Evolutionary conservation across 331 rosid genomes (phyloP).

Genomic region (Ulmus americana): DNA sequence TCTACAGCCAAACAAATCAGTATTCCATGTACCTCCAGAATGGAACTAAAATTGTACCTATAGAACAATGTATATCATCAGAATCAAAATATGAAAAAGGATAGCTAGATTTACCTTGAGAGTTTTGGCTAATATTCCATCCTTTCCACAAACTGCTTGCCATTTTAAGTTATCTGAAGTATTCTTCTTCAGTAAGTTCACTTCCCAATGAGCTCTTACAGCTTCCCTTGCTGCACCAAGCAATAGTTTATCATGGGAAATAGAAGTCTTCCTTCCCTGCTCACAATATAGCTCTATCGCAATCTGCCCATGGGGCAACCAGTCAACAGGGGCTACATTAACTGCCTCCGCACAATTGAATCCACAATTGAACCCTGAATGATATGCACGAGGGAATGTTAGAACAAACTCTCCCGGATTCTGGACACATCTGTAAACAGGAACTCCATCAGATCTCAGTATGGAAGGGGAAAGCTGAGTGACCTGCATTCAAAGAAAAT

Average conservation of each 20-base stretch:
- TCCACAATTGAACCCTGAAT: conserved; percentile 94
- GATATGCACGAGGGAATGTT: conserved; percentile 98
- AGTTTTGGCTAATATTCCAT: conserved; percentile 66
- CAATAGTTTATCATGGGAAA: conserved; percentile 91
- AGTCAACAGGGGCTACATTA: conserved; percentile 97
- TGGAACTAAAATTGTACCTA: background rate
- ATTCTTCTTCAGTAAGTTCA: conserved; percentile 72
- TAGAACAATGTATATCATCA: background rate
- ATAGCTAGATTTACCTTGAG: conserved; percentile 58
- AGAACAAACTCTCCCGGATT: conserved; percentile 92
- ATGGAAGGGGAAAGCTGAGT: conserved; percentile 97
- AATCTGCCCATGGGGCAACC: conserved; percentile 94
- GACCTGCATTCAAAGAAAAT: conserved; percentile 50
- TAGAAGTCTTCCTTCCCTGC: conserved; percentile 88
- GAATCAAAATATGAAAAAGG: conserved; percentile 15
- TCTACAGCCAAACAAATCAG: background rate
- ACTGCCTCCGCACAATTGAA: conserved; percentile 99
- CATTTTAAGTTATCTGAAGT: conserved; percentile 66
- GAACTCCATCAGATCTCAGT: conserved; percentile 77
- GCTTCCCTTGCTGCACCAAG: conserved; percentile 99
- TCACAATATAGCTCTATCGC: conserved; percentile 77
- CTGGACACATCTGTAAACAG: conserved; percentile 94
- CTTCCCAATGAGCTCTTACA: conserved; percentile 91
- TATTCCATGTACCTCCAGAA: conserved; percentile 3
- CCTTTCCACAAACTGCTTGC: conserved; percentile 84